Evolutionary conservation across 805 yeast species (phyloP).

Genomic region (Ogataea pini): DNA sequence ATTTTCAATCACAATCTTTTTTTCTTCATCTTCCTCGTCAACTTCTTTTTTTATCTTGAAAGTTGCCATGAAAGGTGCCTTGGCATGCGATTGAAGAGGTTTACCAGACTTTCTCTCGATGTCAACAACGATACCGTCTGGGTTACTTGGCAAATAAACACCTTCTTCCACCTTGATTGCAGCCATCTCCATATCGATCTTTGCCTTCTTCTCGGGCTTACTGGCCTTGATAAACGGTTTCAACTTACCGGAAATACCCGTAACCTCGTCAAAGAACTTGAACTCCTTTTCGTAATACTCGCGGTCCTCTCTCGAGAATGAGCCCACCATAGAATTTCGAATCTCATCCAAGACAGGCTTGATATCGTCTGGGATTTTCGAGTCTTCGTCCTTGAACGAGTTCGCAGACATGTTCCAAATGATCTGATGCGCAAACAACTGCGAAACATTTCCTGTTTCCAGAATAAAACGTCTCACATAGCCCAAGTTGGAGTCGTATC

Average conservation of each 20-base stretch:
- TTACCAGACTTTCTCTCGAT: conserved; percentile 89
- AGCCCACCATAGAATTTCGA: conserved; percentile 58
- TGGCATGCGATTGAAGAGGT: conserved; percentile 97
- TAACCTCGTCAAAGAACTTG: conserved; percentile 85
- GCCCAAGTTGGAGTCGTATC: conserved; percentile 73
- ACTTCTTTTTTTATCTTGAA: conserved; percentile 74
- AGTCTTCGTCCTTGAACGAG: conserved; percentile 86
- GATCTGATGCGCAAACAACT: conserved; percentile 93
- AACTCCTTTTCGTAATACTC: conserved; percentile 81
- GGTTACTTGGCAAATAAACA: conserved; percentile 93
- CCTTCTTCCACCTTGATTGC: conserved; percentile 71
- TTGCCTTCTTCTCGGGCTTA: conserved; percentile 93
- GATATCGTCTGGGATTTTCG: conserved; percentile 71
- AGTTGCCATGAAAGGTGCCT: conserved; percentile 97
- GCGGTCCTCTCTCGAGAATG: conserved; percentile 61
- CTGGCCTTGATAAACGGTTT: conserved; percentile 92
- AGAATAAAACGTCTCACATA: conserved; percentile 85
- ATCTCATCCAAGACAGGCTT: conserved; percentile 83
- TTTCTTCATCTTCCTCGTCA: conserved; percentile 38
- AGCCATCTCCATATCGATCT: conserved; percentile 95
- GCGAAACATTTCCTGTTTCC: conserved; percentile 89
- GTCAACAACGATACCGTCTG: conserved; percentile 91
- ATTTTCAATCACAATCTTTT: conserved; percentile 33
- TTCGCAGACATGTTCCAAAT: conserved; percentile 98
- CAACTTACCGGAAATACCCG: conserved; percentile 90